These are phyloP conservation scores for Heimioporus retisporus DNA, from an alignment of 1,284 basidiomycete species.

Conservation along the genomic window DNA sequence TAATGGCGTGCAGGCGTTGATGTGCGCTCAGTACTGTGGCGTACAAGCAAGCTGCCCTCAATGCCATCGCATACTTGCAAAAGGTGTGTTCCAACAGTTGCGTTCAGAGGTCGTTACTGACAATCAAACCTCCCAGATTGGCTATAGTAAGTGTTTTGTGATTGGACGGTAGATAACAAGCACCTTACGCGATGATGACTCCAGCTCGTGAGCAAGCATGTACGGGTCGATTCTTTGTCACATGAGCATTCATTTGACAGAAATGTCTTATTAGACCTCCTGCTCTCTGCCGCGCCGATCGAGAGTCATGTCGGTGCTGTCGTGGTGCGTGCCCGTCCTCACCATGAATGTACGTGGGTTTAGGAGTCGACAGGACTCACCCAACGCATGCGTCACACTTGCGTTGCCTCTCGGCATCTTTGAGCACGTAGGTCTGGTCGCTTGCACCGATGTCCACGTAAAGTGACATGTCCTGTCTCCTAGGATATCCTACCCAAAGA, in stretches of 20 bases:
- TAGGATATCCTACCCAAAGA: slow-evolving; percentile 74
- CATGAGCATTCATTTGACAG: neutral
- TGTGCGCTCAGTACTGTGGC: slow-evolving; percentile 66
- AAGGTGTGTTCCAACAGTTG: slow-evolving; percentile 61
- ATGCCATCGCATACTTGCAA: slow-evolving; percentile 80
- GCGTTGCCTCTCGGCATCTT: slow-evolving; percentile 80
- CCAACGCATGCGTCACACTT: slow-evolving; percentile 82
- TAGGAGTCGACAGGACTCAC: slow-evolving; percentile 63
- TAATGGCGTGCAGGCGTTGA: neutral
- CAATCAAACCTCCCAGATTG: slow-evolving; percentile 52
- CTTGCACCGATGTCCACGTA: neutral
- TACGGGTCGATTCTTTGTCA: slow-evolving; percentile 43
- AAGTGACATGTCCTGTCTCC: neutral
- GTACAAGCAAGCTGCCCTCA: slow-evolving; percentile 83
- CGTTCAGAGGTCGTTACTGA: neutral
- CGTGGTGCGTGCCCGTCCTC: slow-evolving; percentile 58
- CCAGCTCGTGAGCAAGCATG: slow-evolving; percentile 79
- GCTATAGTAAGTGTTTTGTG: slow-evolving; percentile 63
- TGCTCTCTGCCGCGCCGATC: slow-evolving; percentile 81
- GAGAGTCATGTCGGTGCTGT: slow-evolving; percentile 82
- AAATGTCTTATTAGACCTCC: slow-evolving; percentile 61
- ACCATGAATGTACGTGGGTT: neutral
- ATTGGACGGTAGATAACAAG: slow-evolving; percentile 8
- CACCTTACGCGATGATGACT: neutral
- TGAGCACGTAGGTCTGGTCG: slow-evolving; percentile 61